Evolutionary conservation across 2,329 filamentous ascomycete genomes (phyloP).

Genomic region (Colletotrichum tropicale): DNA sequence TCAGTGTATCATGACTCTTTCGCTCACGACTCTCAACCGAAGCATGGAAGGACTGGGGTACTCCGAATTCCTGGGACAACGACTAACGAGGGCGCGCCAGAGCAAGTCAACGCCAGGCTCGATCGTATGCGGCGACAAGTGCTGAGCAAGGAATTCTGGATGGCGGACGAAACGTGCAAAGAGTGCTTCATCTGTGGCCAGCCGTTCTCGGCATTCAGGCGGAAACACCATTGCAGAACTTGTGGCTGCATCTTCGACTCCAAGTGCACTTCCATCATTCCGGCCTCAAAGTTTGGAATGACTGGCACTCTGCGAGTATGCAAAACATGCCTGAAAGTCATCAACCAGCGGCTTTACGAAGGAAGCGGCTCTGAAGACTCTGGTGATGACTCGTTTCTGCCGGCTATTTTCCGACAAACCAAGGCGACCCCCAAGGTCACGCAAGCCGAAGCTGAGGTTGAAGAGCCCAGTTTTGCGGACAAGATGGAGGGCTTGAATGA

Average conservation of each 20-base stretch:
- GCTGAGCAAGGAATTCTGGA: slow-evolving; percentile 96
- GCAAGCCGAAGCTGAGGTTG: slow-evolving; percentile 41
- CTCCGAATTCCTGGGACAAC: slow-evolving; percentile 62
- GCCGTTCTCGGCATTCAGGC: slow-evolving; percentile 88
- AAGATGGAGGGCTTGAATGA: slow-evolving; percentile 50
- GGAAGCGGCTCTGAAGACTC: slow-evolving; percentile 88
- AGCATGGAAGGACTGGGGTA: slow-evolving; percentile 49
- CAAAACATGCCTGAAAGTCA: slow-evolving; percentile 89
- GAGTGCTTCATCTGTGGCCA: slow-evolving; percentile 94
- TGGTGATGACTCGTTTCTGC: slow-evolving; percentile 74
- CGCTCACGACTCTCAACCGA: slow-evolving; percentile 47
- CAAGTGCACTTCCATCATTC: slow-evolving; percentile 91
- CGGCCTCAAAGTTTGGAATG: slow-evolving; percentile 87
- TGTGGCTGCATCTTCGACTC: slow-evolving; percentile 99
- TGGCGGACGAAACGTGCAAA: slow-evolving; percentile 98
- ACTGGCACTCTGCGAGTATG: slow-evolving; percentile 86
- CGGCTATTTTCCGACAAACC: slow-evolving; percentile 63
- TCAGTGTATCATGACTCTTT: slow-evolving; percentile 64
- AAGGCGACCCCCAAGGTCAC: slow-evolving; percentile 43
- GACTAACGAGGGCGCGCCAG: slow-evolving; percentile 59
- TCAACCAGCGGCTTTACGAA: slow-evolving; percentile 82
- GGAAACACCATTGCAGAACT: slow-evolving; percentile 94
- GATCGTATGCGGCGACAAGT: slow-evolving; percentile 84
- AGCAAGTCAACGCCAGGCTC: slow-evolving; percentile 64
- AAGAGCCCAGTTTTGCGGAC: slow-evolving; percentile 44